Percentiles rank a stretch among this genome's conserved stretches.
These are phyloP conservation scores for Salinomyces thailandicus DNA, from an alignment of 2,329 filamentous ascomycete genomes.

Conservation along the genomic window DNA sequence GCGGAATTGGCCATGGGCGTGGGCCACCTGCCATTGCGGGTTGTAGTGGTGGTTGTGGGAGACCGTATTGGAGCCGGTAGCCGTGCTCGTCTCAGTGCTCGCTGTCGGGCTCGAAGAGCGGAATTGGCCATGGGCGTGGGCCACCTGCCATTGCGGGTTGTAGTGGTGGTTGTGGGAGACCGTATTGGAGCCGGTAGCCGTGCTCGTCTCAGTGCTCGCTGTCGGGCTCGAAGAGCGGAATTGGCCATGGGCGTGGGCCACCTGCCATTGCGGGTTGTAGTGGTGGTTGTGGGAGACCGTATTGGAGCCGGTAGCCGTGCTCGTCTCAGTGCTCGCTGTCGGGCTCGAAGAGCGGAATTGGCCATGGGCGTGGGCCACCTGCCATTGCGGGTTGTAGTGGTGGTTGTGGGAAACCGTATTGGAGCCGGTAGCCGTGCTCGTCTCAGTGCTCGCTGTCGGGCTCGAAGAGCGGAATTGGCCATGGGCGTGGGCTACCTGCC, in stretches of 20 bases:
- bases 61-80: too few relatives aligned
- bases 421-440: slow-evolving; percentile 13
- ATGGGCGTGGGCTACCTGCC: slow-evolving; percentile 19
- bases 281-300: slow-evolving; percentile 18
- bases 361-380: slow-evolving; percentile 23
- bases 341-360: slow-evolving; percentile 15
- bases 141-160: too few relatives aligned
- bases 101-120: slow-evolving; percentile 13
- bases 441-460: slow-evolving; percentile 4
- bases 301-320: slow-evolving; percentile 10
- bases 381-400: too few relatives aligned
- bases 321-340: slow-evolving; percentile 8
- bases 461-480: slow-evolving; percentile 14
- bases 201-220: slow-evolving; percentile 8
- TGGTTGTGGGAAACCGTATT: too few relatives aligned
- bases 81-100: slow-evolving; percentile 9
- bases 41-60: slow-evolving; percentile 22
- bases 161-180: slow-evolving; percentile 21
- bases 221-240: slow-evolving; percentile 14
- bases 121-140: slow-evolving; percentile 21
- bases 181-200: slow-evolving; percentile 11
- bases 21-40: too few relatives aligned
- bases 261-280: too few relatives aligned
- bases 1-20: slow-evolving; percentile 22
- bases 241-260: slow-evolving; percentile 21